Base-by-base conservation (phyloP, 1,139 yeast genomes). In the Yamadazyma conglobata region DNA sequence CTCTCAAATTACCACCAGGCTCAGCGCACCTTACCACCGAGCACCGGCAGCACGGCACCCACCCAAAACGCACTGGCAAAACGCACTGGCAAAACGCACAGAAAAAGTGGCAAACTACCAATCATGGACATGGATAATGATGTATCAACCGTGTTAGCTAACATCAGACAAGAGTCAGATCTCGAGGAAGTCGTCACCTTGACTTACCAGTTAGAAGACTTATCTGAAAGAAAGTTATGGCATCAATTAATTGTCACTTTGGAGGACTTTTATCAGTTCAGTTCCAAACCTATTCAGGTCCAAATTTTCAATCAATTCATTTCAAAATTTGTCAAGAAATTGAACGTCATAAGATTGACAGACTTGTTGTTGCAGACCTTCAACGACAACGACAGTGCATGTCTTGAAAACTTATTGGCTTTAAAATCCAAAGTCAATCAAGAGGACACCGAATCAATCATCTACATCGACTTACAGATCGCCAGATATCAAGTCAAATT, bases 171-270 rank as follows among this genome's bases (percentile, higher is more conserved):
- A 54, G 85, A 81, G 49, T 70, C 78, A 6, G 85, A 79, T 34
- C 70, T 77, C 1, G 77, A 80, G 24, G 75, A 85, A 24, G 54
- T 77, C 25, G 70, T 75, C n/a, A 73, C 78, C 24, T 60, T 77
- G 25, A 74, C 84, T 46, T 81, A 79, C 50, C 78, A 81, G 35
- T 74, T 91, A 53, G 97, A 89, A 52, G 96, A 88, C 48, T 69
- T 69, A 40, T 85, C 87, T 61, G 96, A 89, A 54, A 73, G 95
- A 47, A 87, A 86, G 65, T 70, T 75, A 48, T 76, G 79, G 79
- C 76, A 68, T 51, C 95, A 86, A 61, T 73, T 91, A 52, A 86
- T 96, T 2, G 73, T 76, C 39, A 60, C 77, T 10, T 66, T 91
- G 39, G 73, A 73, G 30, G 73, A 71, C 39, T 73, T 85, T 45